A percentile compares a stretch with the other conserved stretches of the same genome.
Conservation (phyloP, 768 basidiomycete species). For the Rhodotorula paludigena region DNA sequence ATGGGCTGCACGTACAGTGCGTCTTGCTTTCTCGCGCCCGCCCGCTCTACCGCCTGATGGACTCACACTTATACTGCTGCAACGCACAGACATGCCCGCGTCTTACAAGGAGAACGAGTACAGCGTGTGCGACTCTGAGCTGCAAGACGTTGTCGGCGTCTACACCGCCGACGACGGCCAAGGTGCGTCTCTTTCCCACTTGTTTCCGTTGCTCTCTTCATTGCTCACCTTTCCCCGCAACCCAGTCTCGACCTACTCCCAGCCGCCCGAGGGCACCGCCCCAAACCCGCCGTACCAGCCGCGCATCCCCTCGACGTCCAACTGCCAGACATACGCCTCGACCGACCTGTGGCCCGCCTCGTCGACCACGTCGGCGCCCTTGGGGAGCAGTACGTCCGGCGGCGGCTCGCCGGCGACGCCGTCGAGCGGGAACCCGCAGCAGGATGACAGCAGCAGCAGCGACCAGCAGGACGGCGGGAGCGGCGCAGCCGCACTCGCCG, state of each 20-base stretch:
- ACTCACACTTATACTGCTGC: neutral
- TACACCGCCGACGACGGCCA: constrained; percentile 28
- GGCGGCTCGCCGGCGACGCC: too few relatives aligned
- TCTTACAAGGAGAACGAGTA: constrained; percentile 34
- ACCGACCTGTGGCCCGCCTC: constrained; percentile 26
- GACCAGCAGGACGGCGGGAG: too few relatives aligned
- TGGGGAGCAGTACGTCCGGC: neutral
- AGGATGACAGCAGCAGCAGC: too few relatives aligned
- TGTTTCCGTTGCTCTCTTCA: neutral
- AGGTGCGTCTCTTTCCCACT: constrained; percentile 1
- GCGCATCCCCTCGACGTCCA: constrained; percentile 39
- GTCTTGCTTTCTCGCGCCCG: neutral
- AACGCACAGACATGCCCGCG: constrained; percentile 29
- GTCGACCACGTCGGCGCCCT: neutral
- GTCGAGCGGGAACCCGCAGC: too few relatives aligned
- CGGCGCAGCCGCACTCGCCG: neutral
- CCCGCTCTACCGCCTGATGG: neutral
- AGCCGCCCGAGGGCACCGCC: constrained; percentile 34
- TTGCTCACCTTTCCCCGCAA: too few relatives aligned
- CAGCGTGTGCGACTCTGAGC: constrained; percentile 40
- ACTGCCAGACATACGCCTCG: constrained; percentile 42
- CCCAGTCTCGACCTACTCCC: constrained; percentile 14
- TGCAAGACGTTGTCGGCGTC: constrained; percentile 36
- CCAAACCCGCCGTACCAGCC: constrained; percentile 41
- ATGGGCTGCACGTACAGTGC: constrained; percentile 22